Conservation (phyloP, 2,329 filamentous ascomycete genomes). For the Nakataea oryzae region DNA sequence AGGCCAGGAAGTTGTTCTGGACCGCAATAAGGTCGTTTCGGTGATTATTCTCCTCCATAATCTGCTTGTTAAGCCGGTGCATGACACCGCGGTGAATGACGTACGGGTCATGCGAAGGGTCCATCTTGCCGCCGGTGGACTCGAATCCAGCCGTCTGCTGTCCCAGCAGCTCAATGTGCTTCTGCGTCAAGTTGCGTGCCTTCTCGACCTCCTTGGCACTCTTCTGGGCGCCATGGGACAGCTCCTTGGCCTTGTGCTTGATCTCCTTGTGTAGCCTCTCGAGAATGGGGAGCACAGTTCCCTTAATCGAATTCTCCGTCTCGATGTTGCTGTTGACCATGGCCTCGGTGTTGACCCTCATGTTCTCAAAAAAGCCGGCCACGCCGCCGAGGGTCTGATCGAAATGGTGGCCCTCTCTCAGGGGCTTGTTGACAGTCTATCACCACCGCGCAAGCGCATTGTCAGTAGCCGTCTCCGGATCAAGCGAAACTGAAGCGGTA, state of each 20-base stretch:
- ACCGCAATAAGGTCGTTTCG: constrained; percentile 81
- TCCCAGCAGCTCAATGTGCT: constrained; percentile 89
- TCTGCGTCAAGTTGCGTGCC: constrained; percentile 75
- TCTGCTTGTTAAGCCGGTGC: constrained; percentile 80
- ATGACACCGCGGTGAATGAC: constrained; percentile 71
- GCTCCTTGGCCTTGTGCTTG: constrained; percentile 91
- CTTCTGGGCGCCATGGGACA: constrained; percentile 71
- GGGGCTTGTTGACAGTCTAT: constrained; percentile 71
- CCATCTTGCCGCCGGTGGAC: constrained; percentile 60
- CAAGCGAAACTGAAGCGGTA: not conserved
- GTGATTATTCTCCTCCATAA: constrained; percentile 93
- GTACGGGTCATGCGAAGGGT: constrained; percentile 75
- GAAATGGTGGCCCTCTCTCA: constrained; percentile 88
- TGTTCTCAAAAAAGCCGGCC: constrained; percentile 85
- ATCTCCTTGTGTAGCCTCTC: constrained; percentile 91
- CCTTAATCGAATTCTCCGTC: constrained; percentile 84
- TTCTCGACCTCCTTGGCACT: constrained; percentile 87
- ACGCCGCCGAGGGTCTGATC: constrained; percentile 82
- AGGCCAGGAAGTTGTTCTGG: constrained; percentile 81
- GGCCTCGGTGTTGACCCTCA: constrained; percentile 84
- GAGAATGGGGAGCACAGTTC: constrained; percentile 75
- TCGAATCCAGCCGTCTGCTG: constrained; percentile 76
- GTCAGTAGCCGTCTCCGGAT: not conserved
- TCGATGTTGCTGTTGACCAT: constrained; percentile 83
- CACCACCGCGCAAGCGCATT: too few relatives aligned